Percentiles rank a stretch among this genome's conserved stretches.
Conservation (phyloP, 495 filamentous ascomycete genomes). For the Massariosphaeria phaeospora region DNA sequence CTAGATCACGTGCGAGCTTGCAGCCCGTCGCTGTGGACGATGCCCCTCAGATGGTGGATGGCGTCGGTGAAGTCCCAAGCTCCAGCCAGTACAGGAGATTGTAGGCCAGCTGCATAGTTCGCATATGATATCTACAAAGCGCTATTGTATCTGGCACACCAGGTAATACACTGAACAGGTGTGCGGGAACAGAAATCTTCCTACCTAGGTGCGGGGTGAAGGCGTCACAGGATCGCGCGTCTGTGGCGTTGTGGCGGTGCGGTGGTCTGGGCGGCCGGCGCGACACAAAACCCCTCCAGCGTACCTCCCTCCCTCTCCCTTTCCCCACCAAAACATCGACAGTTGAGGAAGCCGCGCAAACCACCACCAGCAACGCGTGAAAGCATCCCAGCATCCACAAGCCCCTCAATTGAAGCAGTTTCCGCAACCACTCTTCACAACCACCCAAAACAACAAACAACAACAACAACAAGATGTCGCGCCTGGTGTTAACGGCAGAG, state of each 20-base stretch:
- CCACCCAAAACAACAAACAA: conserved; percentile 43
- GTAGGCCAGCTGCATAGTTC: too few species aligned
- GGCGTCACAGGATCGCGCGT: not conserved
- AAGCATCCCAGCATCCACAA: not conserved
- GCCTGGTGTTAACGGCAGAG: conserved; percentile 65
- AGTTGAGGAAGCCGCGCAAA: not conserved
- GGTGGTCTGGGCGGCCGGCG: not conserved
- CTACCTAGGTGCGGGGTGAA: too few species aligned
- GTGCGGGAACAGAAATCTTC: too few species aligned
- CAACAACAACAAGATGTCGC: conserved; percentile 75
- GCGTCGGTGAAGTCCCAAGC: too few species aligned
- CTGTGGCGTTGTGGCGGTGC: not conserved
- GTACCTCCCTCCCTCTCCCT: not conserved
- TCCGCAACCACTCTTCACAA: not conserved
- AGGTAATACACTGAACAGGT: too few species aligned
- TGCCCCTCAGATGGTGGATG: too few species aligned
- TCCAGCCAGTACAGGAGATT: too few species aligned
- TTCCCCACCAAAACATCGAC: not conserved
- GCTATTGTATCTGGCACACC: too few species aligned
- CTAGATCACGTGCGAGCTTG: too few species aligned
- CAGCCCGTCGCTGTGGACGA: too few species aligned
- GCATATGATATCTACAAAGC: too few species aligned
- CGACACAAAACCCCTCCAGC: not conserved
- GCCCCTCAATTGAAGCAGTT: not conserved
- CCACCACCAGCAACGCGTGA: conserved; percentile 2